These are phyloP conservation scores for Euphrasia arctica DNA, from an alignment of 305 asterid genomes.

Conservation along the genomic window DNA sequence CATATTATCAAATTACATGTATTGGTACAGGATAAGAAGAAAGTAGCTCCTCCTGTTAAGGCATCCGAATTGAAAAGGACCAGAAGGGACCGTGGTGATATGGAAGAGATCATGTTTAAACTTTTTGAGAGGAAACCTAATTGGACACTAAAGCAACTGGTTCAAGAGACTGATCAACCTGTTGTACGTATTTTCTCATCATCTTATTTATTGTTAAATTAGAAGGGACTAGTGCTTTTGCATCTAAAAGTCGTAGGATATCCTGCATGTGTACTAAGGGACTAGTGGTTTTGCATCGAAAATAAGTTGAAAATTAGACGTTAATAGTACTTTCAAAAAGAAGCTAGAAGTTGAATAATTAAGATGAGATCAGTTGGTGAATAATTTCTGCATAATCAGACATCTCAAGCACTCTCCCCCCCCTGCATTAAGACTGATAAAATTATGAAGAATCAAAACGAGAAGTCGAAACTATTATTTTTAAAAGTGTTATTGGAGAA, in stretches of 20 bases:
- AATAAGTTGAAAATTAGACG: not conserved
- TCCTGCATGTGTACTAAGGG: too few relatives aligned
- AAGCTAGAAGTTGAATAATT: not conserved
- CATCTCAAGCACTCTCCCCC: not conserved
- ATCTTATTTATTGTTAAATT: not conserved
- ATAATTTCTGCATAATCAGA: not conserved
- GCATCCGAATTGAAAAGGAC: conserved; percentile 71
- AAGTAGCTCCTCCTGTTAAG: conserved; percentile 54
- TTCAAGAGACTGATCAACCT: conserved; percentile 81
- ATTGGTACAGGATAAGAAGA: conserved; percentile 64
- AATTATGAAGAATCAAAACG: too few relatives aligned
- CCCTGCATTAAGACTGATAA: too few relatives aligned
- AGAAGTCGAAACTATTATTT: too few relatives aligned
- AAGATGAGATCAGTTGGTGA: not conserved
- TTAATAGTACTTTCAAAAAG: not conserved
- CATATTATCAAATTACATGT: conserved; percentile 5
- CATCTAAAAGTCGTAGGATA: too few relatives aligned
- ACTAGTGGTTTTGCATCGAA: too few relatives aligned
- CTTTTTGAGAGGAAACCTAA: conserved; percentile 78
- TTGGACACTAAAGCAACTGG: conserved; percentile 78
- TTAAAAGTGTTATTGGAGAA: not conserved
- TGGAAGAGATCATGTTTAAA: conserved; percentile 87
- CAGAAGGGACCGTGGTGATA: conserved; percentile 74
- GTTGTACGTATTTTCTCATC: conserved; percentile 44
- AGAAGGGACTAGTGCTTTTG: too few relatives aligned